Conservation (phyloP, 179 eudicot species). For the Carnegiea gigantea region DNA sequence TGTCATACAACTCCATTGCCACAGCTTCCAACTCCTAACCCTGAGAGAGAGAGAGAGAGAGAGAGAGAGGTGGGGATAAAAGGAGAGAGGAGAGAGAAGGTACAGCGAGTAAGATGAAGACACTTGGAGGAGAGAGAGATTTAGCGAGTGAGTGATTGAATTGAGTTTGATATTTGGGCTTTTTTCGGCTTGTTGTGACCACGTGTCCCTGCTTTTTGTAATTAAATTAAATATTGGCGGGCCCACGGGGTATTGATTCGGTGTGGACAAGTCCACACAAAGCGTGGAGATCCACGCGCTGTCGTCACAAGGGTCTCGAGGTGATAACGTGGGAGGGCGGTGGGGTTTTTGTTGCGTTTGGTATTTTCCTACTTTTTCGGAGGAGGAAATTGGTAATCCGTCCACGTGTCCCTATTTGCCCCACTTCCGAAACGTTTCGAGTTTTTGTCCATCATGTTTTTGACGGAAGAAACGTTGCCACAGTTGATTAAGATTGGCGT, state of each 20-base stretch:
- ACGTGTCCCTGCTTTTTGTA: conserved; percentile 17
- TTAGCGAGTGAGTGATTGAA: no score
- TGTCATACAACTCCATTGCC: conserved; percentile 21
- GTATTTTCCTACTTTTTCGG: neutral
- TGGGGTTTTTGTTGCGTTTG: neutral
- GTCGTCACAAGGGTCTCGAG: neutral
- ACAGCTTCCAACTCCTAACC: neutral
- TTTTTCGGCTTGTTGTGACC: conserved; percentile 19
- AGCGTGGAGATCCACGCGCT: neutral
- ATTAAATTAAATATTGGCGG: conserved; percentile 3
- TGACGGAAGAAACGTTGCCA: neutral
- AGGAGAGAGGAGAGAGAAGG: neutral
- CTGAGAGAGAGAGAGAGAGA: neutral
- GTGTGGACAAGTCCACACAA: neutral
- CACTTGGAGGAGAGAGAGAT: conserved; percentile 21
- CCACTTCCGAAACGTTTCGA: neutral
- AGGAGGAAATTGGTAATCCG: neutral
- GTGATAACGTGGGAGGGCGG: neutral
- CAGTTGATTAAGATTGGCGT: neutral
- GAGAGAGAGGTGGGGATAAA: neutral
- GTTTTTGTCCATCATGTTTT: neutral
- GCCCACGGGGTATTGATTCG: neutral
- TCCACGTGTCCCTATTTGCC: neutral
- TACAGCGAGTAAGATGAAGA: conserved; percentile 12
- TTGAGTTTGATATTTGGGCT: conserved; percentile 9